Evolutionary conservation across 148 eudicot species (phyloP).

Genomic region (Diospyros kaki): DNA sequence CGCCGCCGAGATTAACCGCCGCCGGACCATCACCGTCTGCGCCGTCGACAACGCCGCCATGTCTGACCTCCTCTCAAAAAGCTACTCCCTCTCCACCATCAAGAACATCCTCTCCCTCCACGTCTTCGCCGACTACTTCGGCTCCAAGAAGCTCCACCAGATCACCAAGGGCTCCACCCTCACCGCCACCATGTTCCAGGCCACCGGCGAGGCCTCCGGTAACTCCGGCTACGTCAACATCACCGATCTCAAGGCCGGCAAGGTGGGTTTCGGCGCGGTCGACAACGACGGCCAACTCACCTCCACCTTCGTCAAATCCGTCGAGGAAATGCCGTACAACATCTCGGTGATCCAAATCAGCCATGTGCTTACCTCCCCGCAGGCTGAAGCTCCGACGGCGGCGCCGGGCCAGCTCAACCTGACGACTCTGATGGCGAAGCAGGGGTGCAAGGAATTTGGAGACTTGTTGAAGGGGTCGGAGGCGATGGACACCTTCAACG

Average conservation of each 20-base stretch:
- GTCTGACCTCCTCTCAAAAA: slow-evolving; percentile 46
- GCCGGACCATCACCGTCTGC: slow-evolving; percentile 66
- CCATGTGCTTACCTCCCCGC: slow-evolving; percentile 39
- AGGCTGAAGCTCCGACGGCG: slow-evolving; percentile 69
- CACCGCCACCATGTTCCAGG: slow-evolving; percentile 72
- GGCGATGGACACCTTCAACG: slow-evolving; percentile 42
- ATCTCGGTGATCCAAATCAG: slow-evolving; percentile 69
- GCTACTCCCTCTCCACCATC: slow-evolving; percentile 36
- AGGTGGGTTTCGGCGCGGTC: slow-evolving; percentile 51
- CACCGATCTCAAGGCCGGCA: slow-evolving; percentile 65
- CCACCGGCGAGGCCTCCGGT: slow-evolving; percentile 70
- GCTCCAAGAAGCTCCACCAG: slow-evolving; percentile 77
- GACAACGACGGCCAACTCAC: slow-evolving; percentile 30
- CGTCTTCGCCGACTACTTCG: slow-evolving; percentile 66
- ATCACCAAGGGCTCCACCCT: slow-evolving; percentile 58
- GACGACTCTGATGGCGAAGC: slow-evolving; percentile 31
- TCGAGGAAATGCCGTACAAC: slow-evolving; percentile 54
- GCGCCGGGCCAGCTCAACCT: slow-evolving; percentile 46
- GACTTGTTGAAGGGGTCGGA: slow-evolving; percentile 32
- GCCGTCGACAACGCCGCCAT: slow-evolving; percentile 81
- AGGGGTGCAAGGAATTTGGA: slow-evolving; percentile 66
- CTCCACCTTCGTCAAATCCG: slow-evolving; percentile 52
- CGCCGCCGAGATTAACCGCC: slow-evolving; percentile 68
- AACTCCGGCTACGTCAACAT: slow-evolving; percentile 75
- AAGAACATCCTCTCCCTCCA: slow-evolving; percentile 70